These are phyloP conservation scores for Yarrowia hollandica DNA, from an alignment of 805 yeast species.

Conservation along the genomic window DNA sequence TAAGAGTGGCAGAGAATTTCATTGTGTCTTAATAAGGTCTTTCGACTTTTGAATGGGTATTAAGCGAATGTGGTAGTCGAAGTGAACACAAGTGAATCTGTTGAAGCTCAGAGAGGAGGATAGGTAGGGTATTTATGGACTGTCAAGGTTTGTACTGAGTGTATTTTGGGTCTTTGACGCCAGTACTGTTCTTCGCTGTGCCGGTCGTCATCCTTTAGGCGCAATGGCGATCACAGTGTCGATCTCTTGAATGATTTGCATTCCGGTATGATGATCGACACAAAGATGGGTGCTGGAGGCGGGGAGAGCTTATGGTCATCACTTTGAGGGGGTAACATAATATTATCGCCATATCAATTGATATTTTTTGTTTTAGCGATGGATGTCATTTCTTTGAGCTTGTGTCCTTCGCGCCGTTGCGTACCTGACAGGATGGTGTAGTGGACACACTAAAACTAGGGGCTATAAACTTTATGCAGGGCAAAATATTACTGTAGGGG, in stretches of 20 bases:
- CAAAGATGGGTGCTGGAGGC: neutral
- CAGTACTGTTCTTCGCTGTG: neutral
- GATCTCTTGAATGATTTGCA: slow-evolving; percentile 11
- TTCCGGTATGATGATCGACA: slow-evolving; percentile 14
- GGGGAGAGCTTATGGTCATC: slow-evolving; percentile 8
- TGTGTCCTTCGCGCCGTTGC: neutral
- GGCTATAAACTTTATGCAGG: slow-evolving; percentile 21
- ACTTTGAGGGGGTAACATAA: neutral
- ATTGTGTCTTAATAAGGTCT: slow-evolving; percentile 18
- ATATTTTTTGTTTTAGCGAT: neutral
- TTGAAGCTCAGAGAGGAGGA: slow-evolving; percentile 1
- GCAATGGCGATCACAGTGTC: slow-evolving; percentile 23
- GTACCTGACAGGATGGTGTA: neutral
- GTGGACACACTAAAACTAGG: neutral
- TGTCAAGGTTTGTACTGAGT: neutral
- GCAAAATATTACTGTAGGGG: slow-evolving; percentile 16
- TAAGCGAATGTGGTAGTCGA: slow-evolving; percentile 26
- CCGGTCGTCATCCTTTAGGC: slow-evolving; percentile 13
- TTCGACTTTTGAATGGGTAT: slow-evolving; percentile 19
- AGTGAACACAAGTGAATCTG: slow-evolving; percentile 24
- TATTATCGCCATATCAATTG: neutral
- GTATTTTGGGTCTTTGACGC: slow-evolving; percentile 9
- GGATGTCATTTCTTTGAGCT: neutral
- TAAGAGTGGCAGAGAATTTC: slow-evolving; percentile 20
- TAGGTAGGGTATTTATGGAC: slow-evolving; percentile 11